Conservation (phyloP, 495 filamentous ascomycete species). For the Immersiella caudata region DNA sequence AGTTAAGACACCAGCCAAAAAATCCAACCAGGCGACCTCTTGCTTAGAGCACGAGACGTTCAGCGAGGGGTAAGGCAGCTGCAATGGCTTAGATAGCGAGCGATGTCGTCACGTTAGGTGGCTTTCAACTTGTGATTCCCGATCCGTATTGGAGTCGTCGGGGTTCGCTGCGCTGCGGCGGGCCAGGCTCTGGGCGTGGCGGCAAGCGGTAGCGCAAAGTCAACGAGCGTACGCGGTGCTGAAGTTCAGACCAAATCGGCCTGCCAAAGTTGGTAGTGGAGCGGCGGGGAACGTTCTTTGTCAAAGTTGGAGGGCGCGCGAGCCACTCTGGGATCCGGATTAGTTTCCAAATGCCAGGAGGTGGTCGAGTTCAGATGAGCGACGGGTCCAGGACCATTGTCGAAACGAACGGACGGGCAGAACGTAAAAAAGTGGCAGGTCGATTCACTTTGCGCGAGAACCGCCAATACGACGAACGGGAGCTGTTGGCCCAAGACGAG, state of each 20-base stretch:
- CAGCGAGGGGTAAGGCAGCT: not conserved
- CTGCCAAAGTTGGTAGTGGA: not conserved
- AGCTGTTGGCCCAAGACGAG: slow-evolving; percentile 9
- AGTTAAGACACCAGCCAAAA: not conserved
- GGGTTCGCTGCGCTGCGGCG: not conserved
- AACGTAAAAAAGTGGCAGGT: slow-evolving; percentile 2
- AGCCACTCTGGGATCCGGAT: slow-evolving; percentile 24
- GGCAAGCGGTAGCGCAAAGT: not conserved
- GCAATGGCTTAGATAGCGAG: not conserved
- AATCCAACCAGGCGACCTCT: not conserved
- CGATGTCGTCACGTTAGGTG: not conserved
- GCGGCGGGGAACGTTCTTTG: not conserved
- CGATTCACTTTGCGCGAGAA: slow-evolving; percentile 9
- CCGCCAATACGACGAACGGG: slow-evolving; percentile 9
- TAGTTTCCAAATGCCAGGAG: slow-evolving; percentile 1
- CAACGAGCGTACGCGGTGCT: not conserved
- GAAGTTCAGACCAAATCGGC: not conserved
- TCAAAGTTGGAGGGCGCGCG: slow-evolving; percentile 15
- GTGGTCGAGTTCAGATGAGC: slow-evolving; percentile 8
- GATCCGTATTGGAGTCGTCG: not conserved
- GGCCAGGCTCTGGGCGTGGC: not conserved
- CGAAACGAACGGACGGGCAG: slow-evolving; percentile 21
- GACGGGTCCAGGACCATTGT: not conserved
- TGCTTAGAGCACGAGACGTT: not conserved
- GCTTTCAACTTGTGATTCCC: not conserved